Conservation (phyloP, 805 yeast species). For the Myxozyma udenii region DNA sequence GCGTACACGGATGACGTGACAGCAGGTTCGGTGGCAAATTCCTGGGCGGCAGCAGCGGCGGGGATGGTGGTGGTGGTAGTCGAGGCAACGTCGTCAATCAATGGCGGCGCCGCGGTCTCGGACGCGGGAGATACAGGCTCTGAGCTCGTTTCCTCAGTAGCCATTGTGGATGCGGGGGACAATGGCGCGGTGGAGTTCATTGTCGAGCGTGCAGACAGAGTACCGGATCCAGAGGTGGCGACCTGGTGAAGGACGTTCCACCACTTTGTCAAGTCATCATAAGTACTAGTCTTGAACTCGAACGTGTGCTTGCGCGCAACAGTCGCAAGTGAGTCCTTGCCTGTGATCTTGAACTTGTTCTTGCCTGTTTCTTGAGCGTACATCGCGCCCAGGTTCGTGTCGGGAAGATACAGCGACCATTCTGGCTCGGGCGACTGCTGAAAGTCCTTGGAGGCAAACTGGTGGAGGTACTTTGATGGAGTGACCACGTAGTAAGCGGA, state of each 20-base stretch:
- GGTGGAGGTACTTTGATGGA: constrained; percentile 46
- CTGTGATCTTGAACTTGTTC: constrained; percentile 44
- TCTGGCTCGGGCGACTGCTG: constrained; percentile 47
- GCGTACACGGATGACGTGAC: too few relatives aligned
- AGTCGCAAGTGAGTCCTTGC: constrained; percentile 43
- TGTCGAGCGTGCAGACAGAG: constrained; percentile 9
- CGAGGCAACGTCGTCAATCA: constrained; percentile 2
- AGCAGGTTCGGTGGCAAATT: background rate
- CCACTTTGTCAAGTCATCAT: constrained; percentile 49
- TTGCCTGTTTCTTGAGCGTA: constrained; percentile 38
- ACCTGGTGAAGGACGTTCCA: constrained; percentile 40
- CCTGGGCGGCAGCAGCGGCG: background rate
- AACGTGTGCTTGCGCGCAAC: constrained; percentile 39
- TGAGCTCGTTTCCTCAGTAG: background rate
- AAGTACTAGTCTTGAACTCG: constrained; percentile 45
- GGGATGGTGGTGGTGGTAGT: background rate
- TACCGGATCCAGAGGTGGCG: constrained; percentile 11
- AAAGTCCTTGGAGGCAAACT: constrained; percentile 47
- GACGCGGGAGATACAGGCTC: background rate
- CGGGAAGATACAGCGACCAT: constrained; percentile 48
- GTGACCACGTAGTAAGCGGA: constrained; percentile 49
- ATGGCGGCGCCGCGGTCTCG: too few relatives aligned
- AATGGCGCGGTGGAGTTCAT: constrained; percentile 8
- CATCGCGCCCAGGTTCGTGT: constrained; percentile 43
- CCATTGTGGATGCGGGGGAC: constrained; percentile 7